phyloP scores from a whole-genome alignment of 345 rosid species.

The Schrenkiella parvula region DNA sequence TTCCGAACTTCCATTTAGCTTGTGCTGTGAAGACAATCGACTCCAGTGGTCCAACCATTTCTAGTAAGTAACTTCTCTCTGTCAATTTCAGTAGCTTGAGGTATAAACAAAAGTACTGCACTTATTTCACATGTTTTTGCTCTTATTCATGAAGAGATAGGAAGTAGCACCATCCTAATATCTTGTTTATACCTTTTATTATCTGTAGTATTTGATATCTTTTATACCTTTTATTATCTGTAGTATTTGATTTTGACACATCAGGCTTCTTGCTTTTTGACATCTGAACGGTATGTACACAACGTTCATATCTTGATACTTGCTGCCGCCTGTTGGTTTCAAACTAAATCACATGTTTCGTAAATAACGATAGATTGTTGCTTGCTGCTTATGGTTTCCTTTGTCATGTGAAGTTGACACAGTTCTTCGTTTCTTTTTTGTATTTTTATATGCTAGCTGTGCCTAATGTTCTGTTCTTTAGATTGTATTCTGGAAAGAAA shows the following conservation, averaged over 20 bases:
- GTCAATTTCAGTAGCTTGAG: too few relatives aligned
- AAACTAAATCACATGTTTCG: not conserved
- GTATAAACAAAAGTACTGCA: not conserved
- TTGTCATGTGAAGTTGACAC: not conserved
- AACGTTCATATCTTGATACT: too few relatives aligned
- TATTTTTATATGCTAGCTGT: too few relatives aligned
- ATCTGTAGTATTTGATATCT: not conserved
- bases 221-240: not conserved
- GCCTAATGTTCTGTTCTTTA: not conserved
- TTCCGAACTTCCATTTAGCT: not conserved
- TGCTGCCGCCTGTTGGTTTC: not conserved
- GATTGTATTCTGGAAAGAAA: slow-evolving; percentile 7
- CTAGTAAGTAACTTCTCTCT: too few relatives aligned
- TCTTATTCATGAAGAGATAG: not conserved
- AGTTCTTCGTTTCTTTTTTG: not conserved
- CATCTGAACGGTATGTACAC: not conserved
- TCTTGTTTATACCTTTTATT: not conserved
- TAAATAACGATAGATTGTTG: not conserved
- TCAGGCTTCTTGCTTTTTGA: not conserved
- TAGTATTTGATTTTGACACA: not conserved
- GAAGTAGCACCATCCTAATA: not conserved
- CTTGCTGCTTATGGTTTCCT: not conserved
- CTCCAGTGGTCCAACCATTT: not conserved
- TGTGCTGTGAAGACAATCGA: not conserved
- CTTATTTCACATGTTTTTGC: not conserved